Evolutionary conservation across 2,329 filamentous ascomycete genomes (phyloP).

Genomic region (Pyricularia sp.): DNA sequence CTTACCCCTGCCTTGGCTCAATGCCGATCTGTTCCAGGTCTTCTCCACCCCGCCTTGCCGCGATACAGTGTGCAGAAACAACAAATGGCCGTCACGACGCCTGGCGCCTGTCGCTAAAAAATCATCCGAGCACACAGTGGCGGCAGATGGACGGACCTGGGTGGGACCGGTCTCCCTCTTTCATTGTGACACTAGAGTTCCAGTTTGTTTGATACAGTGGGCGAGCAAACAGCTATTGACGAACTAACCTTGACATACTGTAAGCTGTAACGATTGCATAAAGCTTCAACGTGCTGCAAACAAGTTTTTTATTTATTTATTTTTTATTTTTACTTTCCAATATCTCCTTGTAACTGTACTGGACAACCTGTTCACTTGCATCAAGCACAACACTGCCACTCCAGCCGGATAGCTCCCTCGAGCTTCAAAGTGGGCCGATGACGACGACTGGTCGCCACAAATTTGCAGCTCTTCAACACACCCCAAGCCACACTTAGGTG

Average conservation of each 20-base stretch:
- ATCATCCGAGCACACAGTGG: no score
- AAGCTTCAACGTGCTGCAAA: neutral
- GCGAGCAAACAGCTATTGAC: neutral
- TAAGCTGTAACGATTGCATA: neutral
- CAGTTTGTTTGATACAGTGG: neutral
- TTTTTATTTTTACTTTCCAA: neutral
- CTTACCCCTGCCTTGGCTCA: no score
- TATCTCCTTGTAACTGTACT: neutral
- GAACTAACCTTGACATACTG: neutral
- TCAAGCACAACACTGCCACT: neutral
- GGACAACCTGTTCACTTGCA: neutral
- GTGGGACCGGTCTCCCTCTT: no score
- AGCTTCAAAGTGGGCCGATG: neutral
- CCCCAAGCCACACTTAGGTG: neutral
- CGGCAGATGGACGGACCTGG: no score
- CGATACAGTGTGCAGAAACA: neutral
- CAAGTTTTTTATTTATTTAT: no score
- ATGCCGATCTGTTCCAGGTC: neutral
- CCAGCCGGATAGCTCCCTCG: neutral
- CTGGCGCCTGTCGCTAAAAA: no score
- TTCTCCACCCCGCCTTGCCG: no score
- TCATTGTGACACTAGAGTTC: neutral
- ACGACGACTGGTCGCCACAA: neutral
- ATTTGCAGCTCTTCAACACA: neutral
- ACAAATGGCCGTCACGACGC: neutral